Conservation (phyloP, 2,329 filamentous ascomycete species). For the Coniochaeta sp. region DNA sequence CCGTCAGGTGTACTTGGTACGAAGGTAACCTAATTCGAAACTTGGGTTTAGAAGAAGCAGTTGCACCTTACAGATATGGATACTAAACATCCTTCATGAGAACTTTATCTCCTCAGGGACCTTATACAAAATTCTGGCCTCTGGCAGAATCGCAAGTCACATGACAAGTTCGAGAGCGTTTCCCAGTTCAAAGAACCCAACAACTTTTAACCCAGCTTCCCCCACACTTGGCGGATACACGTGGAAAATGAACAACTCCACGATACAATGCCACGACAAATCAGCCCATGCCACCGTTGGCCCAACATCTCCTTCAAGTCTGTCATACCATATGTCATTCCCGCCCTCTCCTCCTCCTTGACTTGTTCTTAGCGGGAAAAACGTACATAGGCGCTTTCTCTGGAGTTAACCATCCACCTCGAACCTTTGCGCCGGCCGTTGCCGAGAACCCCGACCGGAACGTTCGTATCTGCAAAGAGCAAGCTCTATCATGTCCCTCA, state of each 20-base stretch:
- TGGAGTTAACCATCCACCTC: not conserved
- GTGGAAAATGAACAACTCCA: not conserved
- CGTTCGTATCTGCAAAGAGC: not conserved
- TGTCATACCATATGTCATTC: not conserved
- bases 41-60: too few species aligned
- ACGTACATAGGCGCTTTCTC: not conserved
- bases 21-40: too few species aligned
- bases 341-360: not conserved
- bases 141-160: too few species aligned
- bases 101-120: too few species aligned
- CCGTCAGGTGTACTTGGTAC: too few species aligned
- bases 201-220: too few species aligned
- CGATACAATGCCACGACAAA: not conserved
- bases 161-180: too few species aligned
- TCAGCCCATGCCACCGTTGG: not conserved
- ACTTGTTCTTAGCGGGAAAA: not conserved
- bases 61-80: too few species aligned
- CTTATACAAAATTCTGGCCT: too few species aligned
- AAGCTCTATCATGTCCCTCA: constrained; percentile 50
- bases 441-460: not conserved
- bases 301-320: not conserved
- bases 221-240: too few species aligned
- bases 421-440: not conserved
- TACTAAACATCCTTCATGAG: too few species aligned
- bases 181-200: too few species aligned